A percentile compares a stretch with the other conserved stretches of the same genome.
Evolutionary conservation across 176 grass and related monocot genomes (phyloP).

Genomic region (Aegilops speltoides): DNA sequence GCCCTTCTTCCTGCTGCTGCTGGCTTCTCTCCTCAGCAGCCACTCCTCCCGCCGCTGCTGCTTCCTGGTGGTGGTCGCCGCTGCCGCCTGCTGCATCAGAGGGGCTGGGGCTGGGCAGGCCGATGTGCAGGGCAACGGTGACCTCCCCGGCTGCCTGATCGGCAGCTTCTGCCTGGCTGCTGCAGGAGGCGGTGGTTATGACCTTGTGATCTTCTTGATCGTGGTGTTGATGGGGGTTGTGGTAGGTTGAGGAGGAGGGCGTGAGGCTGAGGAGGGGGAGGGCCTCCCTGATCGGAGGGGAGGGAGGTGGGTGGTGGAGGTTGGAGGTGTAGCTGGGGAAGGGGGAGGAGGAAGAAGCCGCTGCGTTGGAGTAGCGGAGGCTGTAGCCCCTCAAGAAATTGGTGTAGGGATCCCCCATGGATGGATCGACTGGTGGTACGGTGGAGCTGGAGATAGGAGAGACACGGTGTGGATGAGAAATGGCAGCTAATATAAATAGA

Average conservation of each 20-base stretch:
- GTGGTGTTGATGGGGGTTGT: background rate
- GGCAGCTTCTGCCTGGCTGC: background rate
- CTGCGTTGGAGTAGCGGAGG: slow-evolving; percentile 22
- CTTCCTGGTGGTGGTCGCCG: background rate
- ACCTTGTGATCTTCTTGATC: slow-evolving; percentile 27
- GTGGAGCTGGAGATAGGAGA: slow-evolving; percentile 36
- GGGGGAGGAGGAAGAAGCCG: slow-evolving; percentile 14
- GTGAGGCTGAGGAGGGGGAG: slow-evolving; percentile 72
- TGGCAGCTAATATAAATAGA: slow-evolving; percentile 46
- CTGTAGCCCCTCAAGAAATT: slow-evolving; percentile 59
- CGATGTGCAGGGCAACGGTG: slow-evolving; percentile 76
- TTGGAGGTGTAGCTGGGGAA: slow-evolving; percentile 31
- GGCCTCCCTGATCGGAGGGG: slow-evolving; percentile 69
- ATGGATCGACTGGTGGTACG: slow-evolving; percentile 1
- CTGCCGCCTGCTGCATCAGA: background rate
- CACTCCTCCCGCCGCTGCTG: background rate
- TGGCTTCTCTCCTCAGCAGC: background rate
- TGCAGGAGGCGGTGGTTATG: background rate
- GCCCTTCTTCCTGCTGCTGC: background rate
- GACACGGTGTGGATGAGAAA: slow-evolving; percentile 28
- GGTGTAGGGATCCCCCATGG: slow-evolving; percentile 59
- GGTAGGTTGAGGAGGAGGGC: slow-evolving; percentile 15
- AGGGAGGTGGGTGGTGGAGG: slow-evolving; percentile 46
- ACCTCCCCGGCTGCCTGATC: slow-evolving; percentile 45
- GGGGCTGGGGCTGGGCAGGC: slow-evolving; percentile 56